These are phyloP conservation scores for Marasmius fiardii DNA, from an alignment of 1,284 basidiomycete species.

Conservation along the genomic window DNA sequence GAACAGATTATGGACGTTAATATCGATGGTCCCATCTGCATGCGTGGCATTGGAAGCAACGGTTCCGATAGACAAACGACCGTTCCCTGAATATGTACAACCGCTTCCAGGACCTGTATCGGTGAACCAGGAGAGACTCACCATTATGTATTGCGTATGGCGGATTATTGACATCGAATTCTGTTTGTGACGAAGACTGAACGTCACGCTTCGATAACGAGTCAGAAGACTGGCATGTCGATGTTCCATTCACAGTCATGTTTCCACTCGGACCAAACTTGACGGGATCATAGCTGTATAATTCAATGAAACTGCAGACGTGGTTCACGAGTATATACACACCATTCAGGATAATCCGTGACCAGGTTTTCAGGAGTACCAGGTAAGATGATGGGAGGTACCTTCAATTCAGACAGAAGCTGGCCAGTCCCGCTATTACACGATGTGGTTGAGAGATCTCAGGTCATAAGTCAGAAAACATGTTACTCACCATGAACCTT, in stretches of 20 bases:
- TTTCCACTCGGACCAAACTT: constrained; percentile 71
- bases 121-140: constrained; percentile 15
- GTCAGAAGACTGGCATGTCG: constrained; percentile 42
- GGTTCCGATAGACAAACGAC: constrained; percentile 45
- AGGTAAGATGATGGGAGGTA: constrained; percentile 48
- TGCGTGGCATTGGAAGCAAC: constrained; percentile 63
- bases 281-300: constrained; percentile 54
- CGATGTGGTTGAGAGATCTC: constrained; percentile 2
- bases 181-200: constrained; percentile 42
- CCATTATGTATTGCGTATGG: constrained; percentile 76
- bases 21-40: constrained; percentile 47
- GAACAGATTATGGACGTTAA: constrained; percentile 66
- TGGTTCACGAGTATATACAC: constrained; percentile 14
- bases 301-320: not conserved
- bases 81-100: constrained; percentile 32
- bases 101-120: too few relatives aligned
- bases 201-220: constrained; percentile 30
- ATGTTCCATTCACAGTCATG: constrained; percentile 64
- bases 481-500: constrained; percentile 52
- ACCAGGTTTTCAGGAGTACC: constrained; percentile 50
- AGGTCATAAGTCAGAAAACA: not conserved
- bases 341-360: constrained; percentile 63
- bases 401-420: constrained; percentile 44
- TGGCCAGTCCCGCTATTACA: constrained; percentile 47
- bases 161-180: constrained; percentile 50